phyloP scores from a whole-genome alignment of 2,329 filamentous ascomycete species.

The Periconia digitata region DNA sequence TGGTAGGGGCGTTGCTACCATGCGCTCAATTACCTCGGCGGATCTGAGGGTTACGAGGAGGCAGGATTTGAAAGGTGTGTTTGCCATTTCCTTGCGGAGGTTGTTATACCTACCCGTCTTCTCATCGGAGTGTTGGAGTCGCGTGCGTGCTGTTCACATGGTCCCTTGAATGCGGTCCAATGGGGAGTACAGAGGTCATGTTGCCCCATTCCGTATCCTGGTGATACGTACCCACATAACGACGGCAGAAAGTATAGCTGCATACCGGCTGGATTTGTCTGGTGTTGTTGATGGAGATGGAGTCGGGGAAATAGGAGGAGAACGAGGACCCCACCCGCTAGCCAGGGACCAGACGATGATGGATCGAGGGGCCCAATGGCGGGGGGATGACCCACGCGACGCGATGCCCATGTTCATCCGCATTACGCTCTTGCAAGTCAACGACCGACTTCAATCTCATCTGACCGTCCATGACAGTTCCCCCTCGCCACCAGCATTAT shows the following conservation, averaged over 20 bases:
- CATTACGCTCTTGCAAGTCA: no score
- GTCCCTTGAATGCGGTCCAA: background rate
- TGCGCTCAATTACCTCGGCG: constrained; percentile 27
- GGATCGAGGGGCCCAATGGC: background rate
- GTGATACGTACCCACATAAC: no score
- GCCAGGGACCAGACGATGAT: constrained; percentile 3
- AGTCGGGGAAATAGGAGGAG: background rate
- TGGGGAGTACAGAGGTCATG: background rate
- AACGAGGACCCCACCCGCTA: constrained; percentile 2
- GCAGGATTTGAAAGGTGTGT: constrained; percentile 2
- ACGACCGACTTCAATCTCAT: no score
- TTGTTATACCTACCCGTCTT: no score
- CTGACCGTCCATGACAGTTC: constrained; percentile 21
- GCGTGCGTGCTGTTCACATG: background rate
- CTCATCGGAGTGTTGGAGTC: background rate
- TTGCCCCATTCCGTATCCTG: no score
- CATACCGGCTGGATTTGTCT: no score
- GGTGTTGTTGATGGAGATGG: background rate
- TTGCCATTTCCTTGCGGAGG: background rate
- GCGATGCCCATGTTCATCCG: constrained; percentile 9
- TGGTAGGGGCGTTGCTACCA: constrained; percentile 24
- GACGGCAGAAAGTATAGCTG: no score
- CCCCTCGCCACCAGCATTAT: no score
- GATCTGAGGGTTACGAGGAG: constrained; percentile 10
- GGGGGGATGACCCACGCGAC: constrained; percentile 13